Conservation (phyloP, 192 early-diverging fungal species). For the Phycomyces nitens region DNA sequence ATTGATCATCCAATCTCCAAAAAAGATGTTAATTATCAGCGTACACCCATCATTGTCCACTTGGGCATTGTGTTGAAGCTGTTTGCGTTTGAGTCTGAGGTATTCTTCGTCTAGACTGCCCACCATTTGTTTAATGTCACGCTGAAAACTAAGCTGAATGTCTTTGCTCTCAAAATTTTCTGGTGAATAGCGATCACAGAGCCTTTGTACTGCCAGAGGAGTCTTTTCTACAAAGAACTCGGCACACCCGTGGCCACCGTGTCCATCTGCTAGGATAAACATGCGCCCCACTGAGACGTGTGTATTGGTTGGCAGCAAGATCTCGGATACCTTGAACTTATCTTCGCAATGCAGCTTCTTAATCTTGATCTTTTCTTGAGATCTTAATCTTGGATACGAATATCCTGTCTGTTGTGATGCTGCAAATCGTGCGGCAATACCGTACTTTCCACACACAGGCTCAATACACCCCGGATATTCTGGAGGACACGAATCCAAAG, state of each 20-base stretch:
- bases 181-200: conserved; percentile 42
- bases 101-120: conserved; percentile 47
- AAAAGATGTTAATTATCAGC: conserved; percentile 51
- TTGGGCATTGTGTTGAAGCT: conserved; percentile 32
- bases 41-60: conserved; percentile 53
- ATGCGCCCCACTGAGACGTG: conserved; percentile 33
- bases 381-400: conserved; percentile 54
- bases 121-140: conserved; percentile 43
- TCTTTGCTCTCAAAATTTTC: conserved; percentile 29
- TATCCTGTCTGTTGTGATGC: conserved; percentile 55
- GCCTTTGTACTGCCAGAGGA: conserved; percentile 41
- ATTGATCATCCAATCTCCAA: conserved; percentile 55
- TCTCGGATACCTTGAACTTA: conserved; percentile 46
- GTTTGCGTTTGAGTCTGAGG: conserved; percentile 43
- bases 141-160: conserved; percentile 40
- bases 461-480: conserved; percentile 25
- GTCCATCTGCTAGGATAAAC: conserved; percentile 56
- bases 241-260: conserved; percentile 54
- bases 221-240: conserved; percentile 46
- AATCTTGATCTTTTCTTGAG: conserved; percentile 41
- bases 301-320: conserved; percentile 18
- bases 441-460: conserved; percentile 28
- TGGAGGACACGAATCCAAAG: conserved; percentile 2
- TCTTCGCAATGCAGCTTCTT: conserved; percentile 53
- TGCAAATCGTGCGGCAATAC: conserved; percentile 45